These are phyloP conservation scores for Coemansia sp. DNA, from an alignment of 192 early-diverging fungal genomes.

Conservation along the genomic window DNA sequence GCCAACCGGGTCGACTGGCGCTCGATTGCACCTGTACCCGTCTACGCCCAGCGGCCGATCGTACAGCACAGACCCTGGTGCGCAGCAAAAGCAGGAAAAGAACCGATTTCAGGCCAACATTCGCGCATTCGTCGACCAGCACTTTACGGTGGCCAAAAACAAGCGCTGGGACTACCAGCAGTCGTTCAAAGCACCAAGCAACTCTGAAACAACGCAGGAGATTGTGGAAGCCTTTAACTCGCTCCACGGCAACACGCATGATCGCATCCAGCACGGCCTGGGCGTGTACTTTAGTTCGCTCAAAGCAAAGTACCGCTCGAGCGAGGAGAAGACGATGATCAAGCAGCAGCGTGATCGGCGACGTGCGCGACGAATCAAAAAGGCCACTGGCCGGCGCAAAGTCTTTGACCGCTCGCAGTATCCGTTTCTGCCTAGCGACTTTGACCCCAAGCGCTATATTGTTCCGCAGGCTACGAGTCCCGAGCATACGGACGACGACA, in stretches of 20 bases:
- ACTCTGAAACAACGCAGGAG: constrained; percentile 47
- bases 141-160: constrained; percentile 26
- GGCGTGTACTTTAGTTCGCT: constrained; percentile 55
- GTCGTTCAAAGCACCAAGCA: constrained; percentile 54
- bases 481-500: constrained; percentile 53
- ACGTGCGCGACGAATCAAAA: constrained; percentile 46
- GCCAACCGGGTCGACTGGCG: constrained; percentile 14
- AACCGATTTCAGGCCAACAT: constrained; percentile 55
- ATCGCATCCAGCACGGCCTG: constrained; percentile 54
- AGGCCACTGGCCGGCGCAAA: constrained; percentile 44
- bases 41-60: constrained; percentile 8
- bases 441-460: constrained; percentile 35
- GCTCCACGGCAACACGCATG: constrained; percentile 29
- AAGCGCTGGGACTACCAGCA: constrained; percentile 54
- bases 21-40: constrained; percentile 5
- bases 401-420: constrained; percentile 31
- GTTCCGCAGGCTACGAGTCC: constrained; percentile 49
- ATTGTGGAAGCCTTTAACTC: constrained; percentile 36
- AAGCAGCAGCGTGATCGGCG: constrained; percentile 55
- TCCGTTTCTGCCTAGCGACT: constrained; percentile 39
- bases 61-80: constrained; percentile 4
- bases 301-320: constrained; percentile 52
- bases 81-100: constrained; percentile 49
- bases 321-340: constrained; percentile 52
- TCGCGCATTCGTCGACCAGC: constrained; percentile 50